These are phyloP conservation scores for Myxozyma udenii DNA, from an alignment of 805 yeast genomes.

Conservation along the genomic window DNA sequence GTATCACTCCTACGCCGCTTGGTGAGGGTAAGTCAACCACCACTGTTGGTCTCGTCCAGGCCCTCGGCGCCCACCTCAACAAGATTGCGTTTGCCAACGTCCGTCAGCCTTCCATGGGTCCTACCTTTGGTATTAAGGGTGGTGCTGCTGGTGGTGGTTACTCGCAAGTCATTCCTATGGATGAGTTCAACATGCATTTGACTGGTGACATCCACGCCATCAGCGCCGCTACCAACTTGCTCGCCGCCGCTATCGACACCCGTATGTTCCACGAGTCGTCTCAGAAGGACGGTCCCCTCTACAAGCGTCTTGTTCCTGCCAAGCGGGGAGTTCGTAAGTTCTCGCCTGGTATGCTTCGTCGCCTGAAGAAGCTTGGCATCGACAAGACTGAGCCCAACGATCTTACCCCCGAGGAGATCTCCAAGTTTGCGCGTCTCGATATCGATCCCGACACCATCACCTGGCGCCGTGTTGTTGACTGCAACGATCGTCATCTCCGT, in stretches of 20 bases:
- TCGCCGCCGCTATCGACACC: constrained; percentile 96
- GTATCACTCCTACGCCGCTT: constrained; percentile 96
- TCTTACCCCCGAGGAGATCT: constrained; percentile 71
- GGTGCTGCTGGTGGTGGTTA: constrained; percentile 99
- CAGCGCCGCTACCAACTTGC: constrained; percentile 84
- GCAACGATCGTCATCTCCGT: constrained; percentile 87
- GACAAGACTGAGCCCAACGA: constrained; percentile 74
- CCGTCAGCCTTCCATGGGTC: constrained; percentile 98
- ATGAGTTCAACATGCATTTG: constrained; percentile 94
- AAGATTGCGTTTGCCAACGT: constrained; percentile 88
- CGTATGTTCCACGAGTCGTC: constrained; percentile 93
- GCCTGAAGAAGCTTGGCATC: constrained; percentile 80
- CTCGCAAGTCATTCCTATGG: constrained; percentile 98
- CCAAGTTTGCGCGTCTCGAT: constrained; percentile 73
- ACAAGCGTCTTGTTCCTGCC: constrained; percentile 79
- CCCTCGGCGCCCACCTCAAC: constrained; percentile 84
- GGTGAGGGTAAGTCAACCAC: constrained; percentile 99
- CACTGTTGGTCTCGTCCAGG: constrained; percentile 94
- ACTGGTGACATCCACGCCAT: constrained; percentile 98
- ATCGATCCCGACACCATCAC: constrained; percentile 88
- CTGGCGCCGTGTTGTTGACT: constrained; percentile 89
- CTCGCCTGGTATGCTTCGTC: constrained; percentile 71
- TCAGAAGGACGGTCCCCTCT: constrained; percentile 76
- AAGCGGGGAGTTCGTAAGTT: constrained; percentile 78
- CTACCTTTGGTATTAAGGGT: constrained; percentile 97